Percentiles rank a stretch among this genome's conserved stretches.
Evolutionary conservation across 2,329 filamentous ascomycete genomes (phyloP).

Genomic region (Clonostachys rhizophaga): DNA sequence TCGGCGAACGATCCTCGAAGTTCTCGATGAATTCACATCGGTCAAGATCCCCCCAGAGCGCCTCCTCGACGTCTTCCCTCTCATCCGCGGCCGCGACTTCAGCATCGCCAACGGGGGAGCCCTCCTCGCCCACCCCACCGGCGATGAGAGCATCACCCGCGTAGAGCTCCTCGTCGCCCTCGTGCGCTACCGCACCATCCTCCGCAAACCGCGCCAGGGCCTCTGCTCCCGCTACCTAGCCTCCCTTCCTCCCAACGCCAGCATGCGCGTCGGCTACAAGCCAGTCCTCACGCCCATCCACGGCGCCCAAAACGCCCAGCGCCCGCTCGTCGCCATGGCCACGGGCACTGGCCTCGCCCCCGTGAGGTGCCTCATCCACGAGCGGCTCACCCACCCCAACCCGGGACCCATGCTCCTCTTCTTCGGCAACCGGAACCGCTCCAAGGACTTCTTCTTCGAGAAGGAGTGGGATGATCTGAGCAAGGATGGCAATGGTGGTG

Average conservation of each 20-base stretch:
- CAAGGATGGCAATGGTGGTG: conserved; percentile 3
- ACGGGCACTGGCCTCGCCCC: conserved; percentile 87
- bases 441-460: conserved; percentile 76
- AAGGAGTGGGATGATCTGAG: conserved; percentile 60
- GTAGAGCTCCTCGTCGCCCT: conserved; percentile 79
- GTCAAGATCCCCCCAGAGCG: conserved; percentile 77
- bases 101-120: conserved; percentile 77
- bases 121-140: conserved; percentile 19
- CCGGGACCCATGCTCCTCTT: conserved; percentile 56
- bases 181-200: conserved; percentile 86
- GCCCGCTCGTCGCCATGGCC: conserved; percentile 71
- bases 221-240: conserved; percentile 87
- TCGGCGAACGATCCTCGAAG: conserved; percentile 84
- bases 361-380: conserved; percentile 74
- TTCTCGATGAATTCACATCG: conserved; percentile 83
- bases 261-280: conserved; percentile 55
- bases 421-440: conserved; percentile 75
- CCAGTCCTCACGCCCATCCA: conserved; percentile 37
- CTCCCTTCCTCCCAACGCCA: conserved; percentile 51
- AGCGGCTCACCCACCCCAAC: conserved; percentile 43
- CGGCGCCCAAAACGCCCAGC: conserved; percentile 24
- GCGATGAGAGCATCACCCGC: conserved; percentile 24
- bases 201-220: conserved; percentile 78
- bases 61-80: conserved; percentile 68
- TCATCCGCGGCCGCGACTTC: conserved; percentile 85